These are phyloP conservation scores for Kingdonia uniflora DNA, from an alignment of 164 flowering plant species.

Conservation along the genomic window DNA sequence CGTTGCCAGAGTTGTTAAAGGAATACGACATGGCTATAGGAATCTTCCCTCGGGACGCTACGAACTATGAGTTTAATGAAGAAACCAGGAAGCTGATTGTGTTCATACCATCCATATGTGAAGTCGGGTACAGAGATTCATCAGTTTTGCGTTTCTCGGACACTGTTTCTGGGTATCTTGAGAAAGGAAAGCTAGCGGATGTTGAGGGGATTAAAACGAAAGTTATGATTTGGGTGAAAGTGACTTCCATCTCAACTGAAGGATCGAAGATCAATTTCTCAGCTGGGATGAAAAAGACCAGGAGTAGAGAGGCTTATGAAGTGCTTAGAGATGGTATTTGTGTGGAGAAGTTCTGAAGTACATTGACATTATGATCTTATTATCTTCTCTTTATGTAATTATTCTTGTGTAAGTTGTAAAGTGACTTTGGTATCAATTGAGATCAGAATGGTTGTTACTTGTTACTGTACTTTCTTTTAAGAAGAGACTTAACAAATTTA, in stretches of 20 bases:
- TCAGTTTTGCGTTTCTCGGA: conserved; percentile 67
- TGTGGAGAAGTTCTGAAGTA: conserved; percentile 56
- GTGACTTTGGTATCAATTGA: no score
- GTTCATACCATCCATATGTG: conserved; percentile 64
- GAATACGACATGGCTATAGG: conserved; percentile 71
- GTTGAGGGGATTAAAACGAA: conserved; percentile 86
- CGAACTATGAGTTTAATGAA: conserved; percentile 90
- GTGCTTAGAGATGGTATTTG: conserved; percentile 56
- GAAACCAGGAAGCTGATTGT: conserved; percentile 79
- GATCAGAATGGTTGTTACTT: no score
- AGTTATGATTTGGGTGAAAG: conserved; percentile 82
- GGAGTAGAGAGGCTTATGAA: conserved; percentile 74
- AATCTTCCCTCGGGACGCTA: conserved; percentile 89
- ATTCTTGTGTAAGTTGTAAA: no score
- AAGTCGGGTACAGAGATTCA: conserved; percentile 87
- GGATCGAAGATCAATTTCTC: conserved; percentile 57
- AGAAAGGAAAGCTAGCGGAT: conserved; percentile 81
- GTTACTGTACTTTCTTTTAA: no score
- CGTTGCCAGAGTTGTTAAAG: conserved; percentile 68
- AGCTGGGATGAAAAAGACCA: conserved; percentile 66
- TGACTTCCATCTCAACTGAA: conserved; percentile 54
- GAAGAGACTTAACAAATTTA: no score
- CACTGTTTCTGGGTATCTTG: conserved; percentile 68
- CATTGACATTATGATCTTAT: no score
- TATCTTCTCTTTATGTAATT: no score